These are phyloP conservation scores for Phanerochaete carnosa DNA, from an alignment of 768 basidiomycete species.

Conservation along the genomic window DNA sequence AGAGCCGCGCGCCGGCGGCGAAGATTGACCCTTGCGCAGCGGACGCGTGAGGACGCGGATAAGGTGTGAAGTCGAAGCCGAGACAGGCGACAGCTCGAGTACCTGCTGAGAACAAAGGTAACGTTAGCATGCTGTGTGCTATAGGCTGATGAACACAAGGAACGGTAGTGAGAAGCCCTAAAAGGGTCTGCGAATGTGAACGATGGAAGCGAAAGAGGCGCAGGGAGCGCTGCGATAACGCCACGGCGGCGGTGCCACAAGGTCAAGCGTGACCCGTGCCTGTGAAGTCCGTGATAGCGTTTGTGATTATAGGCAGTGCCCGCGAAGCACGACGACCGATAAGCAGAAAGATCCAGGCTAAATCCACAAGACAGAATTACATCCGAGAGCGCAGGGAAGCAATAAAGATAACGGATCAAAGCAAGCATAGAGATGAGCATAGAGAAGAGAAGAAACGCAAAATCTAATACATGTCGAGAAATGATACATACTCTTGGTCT, in stretches of 20 bases:
- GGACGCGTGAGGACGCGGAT: background rate
- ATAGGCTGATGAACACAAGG: background rate
- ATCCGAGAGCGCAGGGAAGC: background rate
- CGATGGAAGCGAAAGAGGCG: background rate
- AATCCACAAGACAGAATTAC: background rate
- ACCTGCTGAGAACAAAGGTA: background rate
- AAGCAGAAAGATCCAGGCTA: background rate
- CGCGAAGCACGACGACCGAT: background rate
- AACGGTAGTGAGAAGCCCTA: background rate
- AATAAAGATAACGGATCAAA: background rate
- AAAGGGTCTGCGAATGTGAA: background rate
- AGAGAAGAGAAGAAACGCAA: background rate
- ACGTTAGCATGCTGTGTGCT: background rate
- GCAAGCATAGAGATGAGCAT: background rate
- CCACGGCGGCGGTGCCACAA: background rate
- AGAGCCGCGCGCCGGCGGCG: background rate
- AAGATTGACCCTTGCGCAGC: background rate
- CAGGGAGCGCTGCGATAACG: background rate
- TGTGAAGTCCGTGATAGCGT: background rate
- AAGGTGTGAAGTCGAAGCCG: background rate
- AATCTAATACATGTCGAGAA: conserved; percentile 20
- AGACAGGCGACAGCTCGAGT: background rate
- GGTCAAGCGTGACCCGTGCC: background rate
- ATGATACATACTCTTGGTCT: conserved; percentile 24
- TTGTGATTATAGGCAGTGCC: background rate